Percentiles rank a stretch among this genome's conserved stretches.
phyloP scores from a whole-genome alignment of 2,329 filamentous ascomycete species.

The Fusarium penzigii region DNA sequence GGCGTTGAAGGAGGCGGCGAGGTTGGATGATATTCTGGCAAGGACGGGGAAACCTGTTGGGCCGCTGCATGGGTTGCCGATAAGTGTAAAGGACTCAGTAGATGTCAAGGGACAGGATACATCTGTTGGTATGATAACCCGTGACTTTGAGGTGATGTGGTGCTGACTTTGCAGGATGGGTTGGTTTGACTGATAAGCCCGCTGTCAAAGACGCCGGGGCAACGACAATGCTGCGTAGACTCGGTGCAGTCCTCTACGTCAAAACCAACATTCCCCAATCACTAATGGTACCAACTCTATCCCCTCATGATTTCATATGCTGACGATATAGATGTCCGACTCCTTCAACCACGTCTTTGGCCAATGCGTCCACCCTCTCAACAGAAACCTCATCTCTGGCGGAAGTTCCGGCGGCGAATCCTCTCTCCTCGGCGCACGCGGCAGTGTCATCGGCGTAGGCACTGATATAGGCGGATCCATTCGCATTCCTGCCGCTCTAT shows the following conservation, averaged over 20 bases:
- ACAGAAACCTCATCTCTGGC: slow-evolving; percentile 11
- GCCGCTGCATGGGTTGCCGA: slow-evolving; percentile 62
- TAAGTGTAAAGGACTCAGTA: slow-evolving; percentile 58
- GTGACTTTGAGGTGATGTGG: too few species aligned
- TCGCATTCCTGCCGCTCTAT: slow-evolving; percentile 8
- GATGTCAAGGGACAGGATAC: slow-evolving; percentile 53
- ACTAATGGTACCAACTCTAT: neutral
- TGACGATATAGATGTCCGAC: slow-evolving; percentile 8
- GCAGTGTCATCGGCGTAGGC: slow-evolving; percentile 7
- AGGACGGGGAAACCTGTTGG: slow-evolving; percentile 47
- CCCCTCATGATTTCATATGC: neutral
- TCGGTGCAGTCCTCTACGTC: slow-evolving; percentile 65
- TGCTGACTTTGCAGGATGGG: slow-evolving; percentile 19
- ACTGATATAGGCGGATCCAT: slow-evolving; percentile 12
- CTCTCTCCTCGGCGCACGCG: slow-evolving; percentile 4
- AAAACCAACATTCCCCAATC: slow-evolving; percentile 69
- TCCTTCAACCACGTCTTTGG: slow-evolving; percentile 12
- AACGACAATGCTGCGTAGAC: slow-evolving; percentile 55
- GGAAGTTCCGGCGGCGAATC: slow-evolving; percentile 11
- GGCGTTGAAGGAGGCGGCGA: slow-evolving; percentile 45
- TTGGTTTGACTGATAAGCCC: slow-evolving; percentile 55
- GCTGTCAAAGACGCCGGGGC: slow-evolving; percentile 55
- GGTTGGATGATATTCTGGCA: slow-evolving; percentile 45
- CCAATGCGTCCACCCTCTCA: slow-evolving; percentile 8
- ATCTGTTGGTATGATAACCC: slow-evolving; percentile 51